Evolutionary conservation across 768 basidiomycete genomes (phyloP).

Genomic region (Postia placenta): DNA sequence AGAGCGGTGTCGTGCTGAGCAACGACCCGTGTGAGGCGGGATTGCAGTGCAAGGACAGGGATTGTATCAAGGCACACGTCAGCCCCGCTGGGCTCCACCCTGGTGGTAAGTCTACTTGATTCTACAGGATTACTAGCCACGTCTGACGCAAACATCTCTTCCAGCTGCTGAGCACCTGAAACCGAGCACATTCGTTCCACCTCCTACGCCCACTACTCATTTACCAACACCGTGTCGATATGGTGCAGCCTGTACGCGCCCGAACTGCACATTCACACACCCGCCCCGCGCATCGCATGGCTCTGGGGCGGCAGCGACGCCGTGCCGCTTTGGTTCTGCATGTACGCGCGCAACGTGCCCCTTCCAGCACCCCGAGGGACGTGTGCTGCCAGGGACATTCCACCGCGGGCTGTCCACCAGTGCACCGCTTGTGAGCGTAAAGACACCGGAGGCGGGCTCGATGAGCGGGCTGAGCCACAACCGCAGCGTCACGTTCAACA

Average conservation of each 20-base stretch:
- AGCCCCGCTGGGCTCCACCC: slow-evolving; percentile 78
- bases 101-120: slow-evolving; percentile 37
- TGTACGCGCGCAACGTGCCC: slow-evolving; percentile 82
- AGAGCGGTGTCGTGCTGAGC: slow-evolving; percentile 91
- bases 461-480: slow-evolving; percentile 62
- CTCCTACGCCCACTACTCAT: slow-evolving; percentile 13
- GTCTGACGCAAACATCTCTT: background rate
- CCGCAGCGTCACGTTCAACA: slow-evolving; percentile 69
- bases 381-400: slow-evolving; percentile 74
- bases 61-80: slow-evolving; percentile 88
- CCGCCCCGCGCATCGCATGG: slow-evolving; percentile 36
- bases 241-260: slow-evolving; percentile 64
- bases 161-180: slow-evolving; percentile 23
- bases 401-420: slow-evolving; percentile 66
- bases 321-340: slow-evolving; percentile 78
- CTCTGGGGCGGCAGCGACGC: slow-evolving; percentile 30
- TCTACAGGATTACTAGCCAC: slow-evolving; percentile 1
- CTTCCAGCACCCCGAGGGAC: slow-evolving; percentile 87
- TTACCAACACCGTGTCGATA: slow-evolving; percentile 49
- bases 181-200: slow-evolving; percentile 33
- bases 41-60: slow-evolving; percentile 86
- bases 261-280: slow-evolving; percentile 62
- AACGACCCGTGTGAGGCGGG: slow-evolving; percentile 91
- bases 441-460: slow-evolving; percentile 58
- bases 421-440: slow-evolving; percentile 56